Evolutionary conservation across 108 stramenopile species (phyloP), one percentile per base, ranked within the genome.

Genomic region (Pseudonitzschia multiseries): DNA sequence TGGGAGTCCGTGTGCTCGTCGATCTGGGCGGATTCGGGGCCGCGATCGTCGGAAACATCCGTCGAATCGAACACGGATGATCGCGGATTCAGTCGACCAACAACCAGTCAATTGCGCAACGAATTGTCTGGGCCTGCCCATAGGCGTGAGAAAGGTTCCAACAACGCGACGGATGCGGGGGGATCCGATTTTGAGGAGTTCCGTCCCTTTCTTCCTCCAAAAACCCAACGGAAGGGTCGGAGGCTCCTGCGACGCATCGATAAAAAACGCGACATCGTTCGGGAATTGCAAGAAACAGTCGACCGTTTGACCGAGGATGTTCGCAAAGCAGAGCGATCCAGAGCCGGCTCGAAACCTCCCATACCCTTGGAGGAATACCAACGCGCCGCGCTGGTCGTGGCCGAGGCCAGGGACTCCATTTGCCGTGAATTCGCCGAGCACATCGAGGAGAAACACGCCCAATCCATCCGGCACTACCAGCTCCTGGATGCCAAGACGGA

Each of bases 401-500:
- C 70, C 27, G n/a, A 64, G 28, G 65, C 76, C 36, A 66, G 57
- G 46, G 41, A 70, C 5, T 52, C 75, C 8, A 44, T 80, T 32
- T 81, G 81, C 52, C 73, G 73, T 36, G 79, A 69, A 59, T 73
- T 87, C 22, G 89, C 89, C 2, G 50, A 57, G n/a, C 82, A 80
- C 51, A 76, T 87, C 32, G 71, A 68, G n/a, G 60, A 71, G 43
- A 78, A 81, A 15, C 87, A 90, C 57, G 66, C 73, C 12, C 69
- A 79, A 64, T 68, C 79, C 20, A 80, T 90, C 29, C 79, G 80
- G 20, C 85, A 85, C 60, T 90, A 83, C 60, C 75, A 82, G 64
- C 71, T 51, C 4, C 29, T 90, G 43, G 87, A 90, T 67, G 71
- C 70, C 57, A 82, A 87, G 42, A 87, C 89, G 21, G 89, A 90